Evolutionary conservation across 768 basidiomycete species (phyloP), one percentile per base, ranked within the genome.

Genomic region (Tylopilus balloui): DNA sequence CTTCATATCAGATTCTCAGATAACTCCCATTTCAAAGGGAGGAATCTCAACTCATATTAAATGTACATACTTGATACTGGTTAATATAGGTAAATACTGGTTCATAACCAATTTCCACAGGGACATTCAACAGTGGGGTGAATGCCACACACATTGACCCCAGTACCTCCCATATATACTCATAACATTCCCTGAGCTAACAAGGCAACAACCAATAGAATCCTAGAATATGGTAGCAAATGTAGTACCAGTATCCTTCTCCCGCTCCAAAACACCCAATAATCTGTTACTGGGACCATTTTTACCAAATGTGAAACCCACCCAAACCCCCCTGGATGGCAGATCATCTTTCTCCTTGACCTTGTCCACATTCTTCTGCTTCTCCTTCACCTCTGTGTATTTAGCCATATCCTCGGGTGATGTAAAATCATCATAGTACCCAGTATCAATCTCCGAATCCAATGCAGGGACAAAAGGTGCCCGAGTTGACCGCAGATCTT

Each of bases 301-400:
- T 71, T 90, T 91, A 25, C 89, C 89, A 71, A 92, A 92, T 3
- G 90, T 92, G 60, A 92, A 92, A 3, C 90, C 90, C 45, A 91
- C 90, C 90, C 90, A 92, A 36, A 92, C 87, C 5, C 90, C 90
- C 41, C 90, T 72, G 2, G 75, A 66, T 57, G 78, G 71, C 3
- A 75, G 67, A 51, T 91, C 89, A 4, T 89, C 91, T 67, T 88
- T 88, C 73, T 98, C 95, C 67, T 78, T 83, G 15, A 97, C 89
- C 48, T 79, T 79, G 21, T 95, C 95, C 21, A 99, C 94, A 64
- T 97, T 94, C 61, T 72, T 75, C 71, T 97, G 93, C 71, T 98
- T 99, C 75, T 96, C 96, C 69, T 88, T 82, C 7, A 99, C 96
- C 67, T 99, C 95, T 11, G 94, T 92, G 63, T 98, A 98, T 72